These are phyloP conservation scores for Fomitopsis serialis DNA, from an alignment of 768 basidiomycete genomes.

Conservation along the genomic window DNA sequence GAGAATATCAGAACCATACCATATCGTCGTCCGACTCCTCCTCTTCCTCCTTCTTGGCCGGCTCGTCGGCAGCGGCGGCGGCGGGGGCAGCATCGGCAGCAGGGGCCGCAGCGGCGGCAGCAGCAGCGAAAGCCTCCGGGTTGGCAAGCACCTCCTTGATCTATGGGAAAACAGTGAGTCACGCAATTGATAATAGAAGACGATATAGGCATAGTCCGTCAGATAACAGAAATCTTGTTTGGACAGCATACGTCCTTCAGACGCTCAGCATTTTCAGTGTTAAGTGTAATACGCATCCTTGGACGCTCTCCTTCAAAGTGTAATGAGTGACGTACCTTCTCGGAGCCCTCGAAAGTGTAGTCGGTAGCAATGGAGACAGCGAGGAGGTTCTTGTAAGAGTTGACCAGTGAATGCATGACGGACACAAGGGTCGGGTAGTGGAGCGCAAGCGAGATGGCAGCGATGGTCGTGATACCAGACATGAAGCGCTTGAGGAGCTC, in stretches of 20 bases:
- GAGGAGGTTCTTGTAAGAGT: conserved; percentile 98
- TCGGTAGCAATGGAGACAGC: conserved; percentile 87
- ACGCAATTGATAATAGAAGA: neutral
- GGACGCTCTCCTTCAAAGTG: conserved; percentile 11
- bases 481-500: conserved; percentile 91
- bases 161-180: conserved; percentile 31
- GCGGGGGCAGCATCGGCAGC: conserved; percentile 54
- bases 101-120: conserved; percentile 56
- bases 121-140: conserved; percentile 94
- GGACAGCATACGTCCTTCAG: conserved; percentile 34
- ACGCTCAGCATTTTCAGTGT: conserved; percentile 89
- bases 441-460: conserved; percentile 91
- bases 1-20: conserved; percentile 40
- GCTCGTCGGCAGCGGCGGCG: conserved; percentile 42
- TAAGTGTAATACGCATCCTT: conserved; percentile 30
- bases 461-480: conserved; percentile 91
- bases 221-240: conserved; percentile 15
- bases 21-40: conserved; percentile 86
- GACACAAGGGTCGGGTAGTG: conserved; percentile 96
- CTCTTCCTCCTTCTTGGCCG: conserved; percentile 47
- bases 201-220: conserved; percentile 17
- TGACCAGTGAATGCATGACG: conserved; percentile 91
- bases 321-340: conserved; percentile 60
- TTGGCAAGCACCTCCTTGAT: conserved; percentile 96
- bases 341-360: conserved; percentile 89